These are phyloP conservation scores for Talaromyces adpressus DNA, from an alignment of 495 filamentous ascomycete species.

Conservation along the genomic window DNA sequence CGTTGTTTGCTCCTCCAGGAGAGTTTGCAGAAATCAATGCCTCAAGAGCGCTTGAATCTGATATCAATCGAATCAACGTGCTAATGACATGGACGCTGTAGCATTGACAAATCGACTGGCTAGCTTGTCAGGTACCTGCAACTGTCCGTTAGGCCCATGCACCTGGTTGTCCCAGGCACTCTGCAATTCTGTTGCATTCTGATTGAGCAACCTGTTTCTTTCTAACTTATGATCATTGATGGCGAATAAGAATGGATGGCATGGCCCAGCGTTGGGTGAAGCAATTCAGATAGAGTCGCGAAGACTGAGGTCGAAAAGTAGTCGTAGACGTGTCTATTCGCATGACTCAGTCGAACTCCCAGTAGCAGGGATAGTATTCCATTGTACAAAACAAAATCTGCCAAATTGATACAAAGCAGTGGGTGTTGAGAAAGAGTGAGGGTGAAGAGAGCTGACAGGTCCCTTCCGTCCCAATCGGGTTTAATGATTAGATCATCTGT, in stretches of 20 bases:
- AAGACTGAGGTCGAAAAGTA: too few species aligned
- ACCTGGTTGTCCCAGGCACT: not conserved
- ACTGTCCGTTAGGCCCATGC: too few species aligned
- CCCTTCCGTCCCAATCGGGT: not conserved
- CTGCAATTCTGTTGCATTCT: not conserved
- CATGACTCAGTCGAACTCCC: too few species aligned
- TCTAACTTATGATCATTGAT: too few species aligned
- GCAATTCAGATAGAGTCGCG: too few species aligned
- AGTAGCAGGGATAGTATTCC: not conserved
- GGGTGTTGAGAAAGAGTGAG: not conserved
- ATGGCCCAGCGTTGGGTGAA: not conserved
- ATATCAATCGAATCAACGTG: not conserved
- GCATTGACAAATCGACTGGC: not conserved
- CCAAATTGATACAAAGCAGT: not conserved
- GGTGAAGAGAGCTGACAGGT: not conserved
- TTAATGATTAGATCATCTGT: not conserved
- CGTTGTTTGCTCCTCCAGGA: not conserved
- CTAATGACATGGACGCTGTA: not conserved
- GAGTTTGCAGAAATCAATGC: not conserved
- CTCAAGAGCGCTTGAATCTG: not conserved
- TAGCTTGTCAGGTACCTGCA: not conserved
- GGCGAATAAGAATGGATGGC: not conserved
- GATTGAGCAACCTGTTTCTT: too few species aligned
- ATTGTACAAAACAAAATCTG: not conserved
- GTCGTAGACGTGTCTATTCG: too few species aligned